phyloP scores from a whole-genome alignment of 768 basidiomycete genomes.

The Leccinum pellstonianum region DNA sequence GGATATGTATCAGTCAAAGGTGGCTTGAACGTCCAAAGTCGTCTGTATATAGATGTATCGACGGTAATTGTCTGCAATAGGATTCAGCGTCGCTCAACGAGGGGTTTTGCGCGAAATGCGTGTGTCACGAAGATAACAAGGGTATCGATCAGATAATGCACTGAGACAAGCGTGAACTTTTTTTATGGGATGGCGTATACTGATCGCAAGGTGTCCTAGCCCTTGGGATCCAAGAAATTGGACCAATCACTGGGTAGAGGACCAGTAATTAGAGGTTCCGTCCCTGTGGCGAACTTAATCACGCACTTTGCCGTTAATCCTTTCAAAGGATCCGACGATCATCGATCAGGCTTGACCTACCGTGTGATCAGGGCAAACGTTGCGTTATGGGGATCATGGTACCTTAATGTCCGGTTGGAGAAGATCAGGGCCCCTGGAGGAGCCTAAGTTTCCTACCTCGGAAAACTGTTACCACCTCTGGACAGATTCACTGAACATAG shows the following conservation, averaged over 20 bases:
- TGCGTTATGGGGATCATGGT: not conserved
- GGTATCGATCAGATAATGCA: not conserved
- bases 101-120: too few relatives aligned
- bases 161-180: not conserved
- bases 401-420: not conserved
- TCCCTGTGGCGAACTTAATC: not conserved
- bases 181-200: too few relatives aligned
- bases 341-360: not conserved
- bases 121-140: too few relatives aligned
- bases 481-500: not conserved
- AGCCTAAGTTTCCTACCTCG: not conserved
- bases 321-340: not conserved
- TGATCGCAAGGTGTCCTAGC: not conserved
- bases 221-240: not conserved
- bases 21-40: not conserved
- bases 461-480: constrained; percentile 1
- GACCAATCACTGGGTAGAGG: not conserved
- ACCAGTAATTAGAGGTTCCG: not conserved
- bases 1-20: not conserved
- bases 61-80: not conserved
- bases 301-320: not conserved
- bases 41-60: not conserved
- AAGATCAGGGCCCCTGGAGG: not conserved
- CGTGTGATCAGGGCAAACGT: not conserved
- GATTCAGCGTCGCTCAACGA: not conserved